These are phyloP conservation scores for Cephalotrichum gorgonifer DNA, from an alignment of 2,329 filamentous ascomycete genomes.

Conservation along the genomic window DNA sequence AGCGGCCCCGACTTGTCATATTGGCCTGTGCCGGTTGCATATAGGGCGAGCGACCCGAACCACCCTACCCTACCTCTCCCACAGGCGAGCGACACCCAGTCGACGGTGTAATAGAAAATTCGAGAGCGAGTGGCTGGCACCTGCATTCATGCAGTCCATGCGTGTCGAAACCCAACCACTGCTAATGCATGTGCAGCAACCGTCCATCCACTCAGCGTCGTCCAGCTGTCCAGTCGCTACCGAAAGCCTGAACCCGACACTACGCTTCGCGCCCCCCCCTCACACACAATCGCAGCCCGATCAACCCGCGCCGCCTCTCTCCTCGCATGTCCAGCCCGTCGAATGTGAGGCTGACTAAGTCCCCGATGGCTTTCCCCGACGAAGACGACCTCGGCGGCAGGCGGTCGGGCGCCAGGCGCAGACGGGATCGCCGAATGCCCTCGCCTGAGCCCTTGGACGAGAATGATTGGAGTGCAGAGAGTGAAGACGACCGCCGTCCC, in stretches of 20 bases:
- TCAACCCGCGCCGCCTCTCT: not conserved
- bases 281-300: not conserved
- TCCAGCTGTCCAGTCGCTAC: slow-evolving; percentile 4
- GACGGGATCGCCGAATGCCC: slow-evolving; percentile 7
- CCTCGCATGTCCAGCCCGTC: slow-evolving; percentile 3
- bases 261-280: not conserved
- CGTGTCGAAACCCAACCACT: slow-evolving; percentile 6
- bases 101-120: slow-evolving; percentile 1
- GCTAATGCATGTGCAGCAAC: slow-evolving; percentile 1
- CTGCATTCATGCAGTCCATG: slow-evolving; percentile 3
- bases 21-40: slow-evolving; percentile 1
- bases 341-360: slow-evolving; percentile 6
- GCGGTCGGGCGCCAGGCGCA: slow-evolving; percentile 8
- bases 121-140: slow-evolving; percentile 6
- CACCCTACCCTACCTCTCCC: not conserved
- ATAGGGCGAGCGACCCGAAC: not conserved
- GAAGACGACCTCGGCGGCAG: slow-evolving; percentile 10
- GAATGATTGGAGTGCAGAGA: slow-evolving; percentile 19
- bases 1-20: not conserved
- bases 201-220: slow-evolving; percentile 2
- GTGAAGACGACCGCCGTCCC: slow-evolving; percentile 18
- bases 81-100: not conserved
- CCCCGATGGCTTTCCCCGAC: slow-evolving; percentile 11
- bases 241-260: not conserved
- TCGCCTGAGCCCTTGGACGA: slow-evolving; percentile 17